Base-by-base conservation (phyloP, 495 filamentous ascomycete genomes). In the Podospora tetraspora region DNA sequence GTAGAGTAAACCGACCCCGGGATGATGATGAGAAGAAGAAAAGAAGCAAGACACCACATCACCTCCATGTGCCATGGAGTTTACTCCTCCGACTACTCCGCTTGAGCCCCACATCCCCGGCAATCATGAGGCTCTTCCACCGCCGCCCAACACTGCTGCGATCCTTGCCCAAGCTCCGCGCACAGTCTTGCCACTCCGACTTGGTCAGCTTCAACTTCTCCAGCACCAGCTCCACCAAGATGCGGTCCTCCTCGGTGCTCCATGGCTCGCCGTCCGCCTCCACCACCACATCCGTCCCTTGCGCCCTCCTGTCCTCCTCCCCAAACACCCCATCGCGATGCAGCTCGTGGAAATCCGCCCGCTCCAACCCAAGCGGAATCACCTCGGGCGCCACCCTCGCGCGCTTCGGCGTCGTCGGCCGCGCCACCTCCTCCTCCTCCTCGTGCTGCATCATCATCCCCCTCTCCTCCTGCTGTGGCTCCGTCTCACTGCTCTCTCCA, bases 111-210 rank as follows among this genome's bases (percentile, higher is more conserved):
- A 90, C 81, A 19, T 90, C 88, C 21, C 89, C 86, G 23, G 82
- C 83, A 10, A 88, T 75, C 73, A 91, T 82, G 65, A 87, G 79
- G 62, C 86, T 84, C 77, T 88, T 88, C 90, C 90, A 93, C 73
- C 91, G 78, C 63, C 82, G 81, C 24, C 89, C 88, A n/a, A 92
- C 79, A 68, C 86, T 89, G 22, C 82, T 80, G n/a, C 86, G 78
- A 72, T 90, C 88, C 74, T 87, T 90, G 23, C 87, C 86, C 66
- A 93, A 81, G 70, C 81, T 85, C 59, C 85, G 81, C 65, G 91
- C 91, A 79, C 91, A 93, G 67, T 93, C 90, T 60, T 92, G 88
- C 91, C 90, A 93, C 66, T 93, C 90, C 64, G 82, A 84, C 76
- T 88, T 88, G 57, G 86, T 87, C 25, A 93, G 86, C 69, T 86